Evolutionary conservation across 352 stramenopile species (phyloP), one percentile per base, ranked within the genome.

Genomic region (Globisporangium parvum): DNA sequence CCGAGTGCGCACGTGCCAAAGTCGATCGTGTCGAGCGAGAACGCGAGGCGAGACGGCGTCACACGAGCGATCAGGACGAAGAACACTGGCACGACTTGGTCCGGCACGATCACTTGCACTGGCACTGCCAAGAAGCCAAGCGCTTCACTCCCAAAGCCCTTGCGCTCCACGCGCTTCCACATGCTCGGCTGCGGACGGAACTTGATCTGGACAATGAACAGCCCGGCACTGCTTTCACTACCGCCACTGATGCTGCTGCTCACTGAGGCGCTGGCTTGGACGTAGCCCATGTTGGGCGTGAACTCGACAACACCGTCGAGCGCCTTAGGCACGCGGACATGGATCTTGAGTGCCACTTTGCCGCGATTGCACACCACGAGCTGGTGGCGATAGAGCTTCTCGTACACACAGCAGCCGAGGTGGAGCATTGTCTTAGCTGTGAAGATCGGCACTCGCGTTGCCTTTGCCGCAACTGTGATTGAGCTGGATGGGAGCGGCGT

Each of bases 371-470:
- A 79, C 2, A 97, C 53, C 1, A 80, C 41, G 3, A 96, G 52
- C 45, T 92, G 78, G 8, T 83, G 73, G 0, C 89, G 80, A 60
- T 97, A 97, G 4, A 96, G 73, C 46, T 95, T 95, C 6, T 75
- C 80, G 47, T 87, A 87, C 1, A 93, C 78, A 48, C 83, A 96
- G 55, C 90, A 97, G 26, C 71, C 70, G 18, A 97, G 76, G 60
- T 97, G 73, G 2, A 96, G 64, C 10, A 72, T 48, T 2, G 47
- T 37, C 2, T 46, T 28, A 0, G 63, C 49, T 12, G 75, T 66
- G 45, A 75, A 87, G 17, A 87, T 66, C 0, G 74, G 79, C 4
- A 86, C 75, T 24, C 70, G 55, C 1, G 48, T 69, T n/a, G 71
- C 57, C 33, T 76, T 63, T 0, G 67, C 73, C 1, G 57, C 58